These are phyloP conservation scores for Phenoliferia sp. DNA, from an alignment of 1,284 basidiomycete species.

Conservation along the genomic window DNA sequence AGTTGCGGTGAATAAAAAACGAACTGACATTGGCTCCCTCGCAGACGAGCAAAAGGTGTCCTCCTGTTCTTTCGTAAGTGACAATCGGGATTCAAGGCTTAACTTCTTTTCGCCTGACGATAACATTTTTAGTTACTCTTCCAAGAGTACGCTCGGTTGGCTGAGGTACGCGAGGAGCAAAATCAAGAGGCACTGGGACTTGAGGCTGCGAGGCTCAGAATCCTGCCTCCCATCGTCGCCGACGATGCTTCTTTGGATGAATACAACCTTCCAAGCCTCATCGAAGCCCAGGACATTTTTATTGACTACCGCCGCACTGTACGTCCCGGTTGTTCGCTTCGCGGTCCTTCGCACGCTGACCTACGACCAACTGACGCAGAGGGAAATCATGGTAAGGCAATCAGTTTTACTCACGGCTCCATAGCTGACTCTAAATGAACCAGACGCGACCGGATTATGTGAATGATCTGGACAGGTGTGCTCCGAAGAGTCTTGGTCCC, in stretches of 20 bases:
- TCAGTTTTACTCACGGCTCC: too few species aligned
- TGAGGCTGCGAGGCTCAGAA: neutral
- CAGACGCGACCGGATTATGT: slow-evolving; percentile 35
- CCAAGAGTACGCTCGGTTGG: slow-evolving; percentile 33
- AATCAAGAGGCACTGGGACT: neutral
- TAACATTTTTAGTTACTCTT: slow-evolving; percentile 28
- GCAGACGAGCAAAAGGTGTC: slow-evolving; percentile 38
- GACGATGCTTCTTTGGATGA: neutral
- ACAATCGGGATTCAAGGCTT: too few species aligned
- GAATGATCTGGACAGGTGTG: slow-evolving; percentile 30
- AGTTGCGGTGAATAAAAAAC: too few species aligned
- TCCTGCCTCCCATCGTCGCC: neutral
- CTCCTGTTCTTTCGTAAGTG: slow-evolving; percentile 30
- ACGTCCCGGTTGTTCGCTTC: neutral
- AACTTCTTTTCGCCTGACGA: neutral
- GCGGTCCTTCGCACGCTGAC: neutral
- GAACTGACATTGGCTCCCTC: too few species aligned
- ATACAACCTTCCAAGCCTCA: neutral
- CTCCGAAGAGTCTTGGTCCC: too few species aligned
- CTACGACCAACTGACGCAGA: neutral
- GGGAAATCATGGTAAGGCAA: slow-evolving; percentile 28
- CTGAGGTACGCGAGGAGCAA: slow-evolving; percentile 20
- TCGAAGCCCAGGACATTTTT: slow-evolving; percentile 14
- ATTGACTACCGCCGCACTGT: slow-evolving; percentile 24
- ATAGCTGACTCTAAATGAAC: neutral